These are phyloP conservation scores for Trichoderma asperellum DNA, from an alignment of 2,329 filamentous ascomycete genomes.

Conservation along the genomic window DNA sequence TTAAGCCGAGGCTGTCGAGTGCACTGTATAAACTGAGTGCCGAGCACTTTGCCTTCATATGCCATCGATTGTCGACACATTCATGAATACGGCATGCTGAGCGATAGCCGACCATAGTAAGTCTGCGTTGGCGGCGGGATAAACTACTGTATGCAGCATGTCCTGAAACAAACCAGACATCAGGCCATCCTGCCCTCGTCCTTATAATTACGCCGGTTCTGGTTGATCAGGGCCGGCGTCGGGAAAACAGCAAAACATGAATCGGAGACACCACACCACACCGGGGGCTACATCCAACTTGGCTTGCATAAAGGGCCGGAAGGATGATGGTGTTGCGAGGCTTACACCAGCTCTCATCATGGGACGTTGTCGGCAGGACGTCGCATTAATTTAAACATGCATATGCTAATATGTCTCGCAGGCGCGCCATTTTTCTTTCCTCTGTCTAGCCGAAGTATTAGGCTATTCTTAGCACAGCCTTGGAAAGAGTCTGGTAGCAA, in stretches of 20 bases:
- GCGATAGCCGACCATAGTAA: too few relatives aligned
- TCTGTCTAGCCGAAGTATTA: background rate
- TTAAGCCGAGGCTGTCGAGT: background rate
- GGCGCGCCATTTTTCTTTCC: background rate
- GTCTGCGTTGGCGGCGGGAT: background rate
- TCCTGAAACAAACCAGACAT: constrained; percentile 5
- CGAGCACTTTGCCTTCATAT: background rate
- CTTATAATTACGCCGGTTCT: background rate
- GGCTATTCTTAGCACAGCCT: background rate
- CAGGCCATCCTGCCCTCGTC: background rate
- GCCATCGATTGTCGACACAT: background rate
- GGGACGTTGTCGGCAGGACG: constrained; percentile 8
- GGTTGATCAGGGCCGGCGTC: background rate
- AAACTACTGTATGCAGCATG: background rate
- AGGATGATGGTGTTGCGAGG: background rate
- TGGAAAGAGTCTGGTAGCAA: background rate
- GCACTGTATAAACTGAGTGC: background rate
- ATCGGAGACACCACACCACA: background rate
- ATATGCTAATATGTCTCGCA: constrained; percentile 14
- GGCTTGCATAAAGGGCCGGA: constrained; percentile 13
- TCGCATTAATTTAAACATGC: constrained; percentile 14
- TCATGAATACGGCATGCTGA: background rate
- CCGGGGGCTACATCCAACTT: constrained; percentile 3
- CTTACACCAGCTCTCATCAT: background rate
- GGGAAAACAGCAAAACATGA: constrained; percentile 10